These are phyloP conservation scores for Hypomyces perniciosus DNA, from an alignment of 2,329 filamentous ascomycete species.

Conservation along the genomic window DNA sequence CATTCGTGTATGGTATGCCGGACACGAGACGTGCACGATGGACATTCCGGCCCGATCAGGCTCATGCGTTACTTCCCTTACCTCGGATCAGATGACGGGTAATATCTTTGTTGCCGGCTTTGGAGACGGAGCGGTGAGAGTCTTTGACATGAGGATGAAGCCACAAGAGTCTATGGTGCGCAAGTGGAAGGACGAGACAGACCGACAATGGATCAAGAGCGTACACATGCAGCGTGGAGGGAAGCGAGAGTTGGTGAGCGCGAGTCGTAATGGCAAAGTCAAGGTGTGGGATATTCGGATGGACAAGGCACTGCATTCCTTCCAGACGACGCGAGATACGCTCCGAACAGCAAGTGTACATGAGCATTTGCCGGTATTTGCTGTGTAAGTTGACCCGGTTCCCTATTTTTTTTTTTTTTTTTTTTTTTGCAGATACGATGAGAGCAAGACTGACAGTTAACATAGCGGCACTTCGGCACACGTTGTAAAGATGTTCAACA, in stretches of 20 bases:
- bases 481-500: slow-evolving; percentile 87
- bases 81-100: slow-evolving; percentile 95
- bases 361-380: slow-evolving; percentile 94
- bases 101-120: slow-evolving; percentile 96
- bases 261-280: slow-evolving; percentile 87
- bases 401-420: background rate
- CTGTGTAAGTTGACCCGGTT: slow-evolving; percentile 59
- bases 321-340: slow-evolving; percentile 69
- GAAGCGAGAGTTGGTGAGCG: slow-evolving; percentile 82
- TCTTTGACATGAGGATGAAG: slow-evolving; percentile 83
- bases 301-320: slow-evolving; percentile 67
- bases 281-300: slow-evolving; percentile 94
- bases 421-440: slow-evolving; percentile 12
- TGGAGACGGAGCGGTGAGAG: slow-evolving; percentile 86
- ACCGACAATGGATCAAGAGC: slow-evolving; percentile 87
- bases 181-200: slow-evolving; percentile 87
- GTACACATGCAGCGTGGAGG: slow-evolving; percentile 96
- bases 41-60: slow-evolving; percentile 93
- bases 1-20: slow-evolving; percentile 93
- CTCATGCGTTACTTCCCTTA: slow-evolving; percentile 91
- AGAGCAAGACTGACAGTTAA: slow-evolving; percentile 19
- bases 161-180: slow-evolving; percentile 89
- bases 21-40: slow-evolving; percentile 83
- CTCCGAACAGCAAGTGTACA: slow-evolving; percentile 85
- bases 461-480: slow-evolving; percentile 79